Conservation (phyloP, 1,284 basidiomycete genomes). For the Trichosporon ovoides region DNA sequence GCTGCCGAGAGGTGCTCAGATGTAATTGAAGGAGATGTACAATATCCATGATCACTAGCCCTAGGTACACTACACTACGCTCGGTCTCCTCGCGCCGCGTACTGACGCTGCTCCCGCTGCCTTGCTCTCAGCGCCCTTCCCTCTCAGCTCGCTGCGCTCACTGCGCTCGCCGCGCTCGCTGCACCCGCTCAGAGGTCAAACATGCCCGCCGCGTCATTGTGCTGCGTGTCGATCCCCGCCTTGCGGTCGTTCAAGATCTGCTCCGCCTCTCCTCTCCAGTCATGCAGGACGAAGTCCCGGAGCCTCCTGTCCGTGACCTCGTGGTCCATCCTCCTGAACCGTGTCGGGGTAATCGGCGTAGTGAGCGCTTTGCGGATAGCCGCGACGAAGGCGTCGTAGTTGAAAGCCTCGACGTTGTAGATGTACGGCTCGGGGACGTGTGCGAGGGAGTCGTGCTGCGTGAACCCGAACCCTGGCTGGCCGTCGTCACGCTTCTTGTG, state of each 20-base stretch:
- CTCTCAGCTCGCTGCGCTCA: too few relatives aligned
- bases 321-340: constrained; percentile 12
- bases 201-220: neutral
- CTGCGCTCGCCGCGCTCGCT: neutral
- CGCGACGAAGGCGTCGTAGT: constrained; percentile 21
- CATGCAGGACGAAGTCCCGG: constrained; percentile 17
- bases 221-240: constrained; percentile 22
- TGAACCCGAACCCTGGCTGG: constrained; percentile 1
- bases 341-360: constrained; percentile 17
- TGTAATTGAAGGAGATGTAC: neutral
- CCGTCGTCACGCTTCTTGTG: neutral
- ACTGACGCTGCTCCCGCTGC: too few relatives aligned
- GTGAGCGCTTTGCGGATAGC: constrained; percentile 20
- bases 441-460: constrained; percentile 1
- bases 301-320: constrained; percentile 19
- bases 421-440: constrained; percentile 10
- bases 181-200: constrained; percentile 10
- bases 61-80: too few relatives aligned
- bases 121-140: too few relatives aligned
- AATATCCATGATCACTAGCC: neutral
- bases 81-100: too few relatives aligned
- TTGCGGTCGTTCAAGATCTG: constrained; percentile 22
- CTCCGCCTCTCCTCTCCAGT: constrained; percentile 24
- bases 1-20: too few relatives aligned
- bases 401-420: constrained; percentile 21